Base-by-base conservation (phyloP, 2,329 filamentous ascomycete species). In the Dryadomyces quercivorus region DNA sequence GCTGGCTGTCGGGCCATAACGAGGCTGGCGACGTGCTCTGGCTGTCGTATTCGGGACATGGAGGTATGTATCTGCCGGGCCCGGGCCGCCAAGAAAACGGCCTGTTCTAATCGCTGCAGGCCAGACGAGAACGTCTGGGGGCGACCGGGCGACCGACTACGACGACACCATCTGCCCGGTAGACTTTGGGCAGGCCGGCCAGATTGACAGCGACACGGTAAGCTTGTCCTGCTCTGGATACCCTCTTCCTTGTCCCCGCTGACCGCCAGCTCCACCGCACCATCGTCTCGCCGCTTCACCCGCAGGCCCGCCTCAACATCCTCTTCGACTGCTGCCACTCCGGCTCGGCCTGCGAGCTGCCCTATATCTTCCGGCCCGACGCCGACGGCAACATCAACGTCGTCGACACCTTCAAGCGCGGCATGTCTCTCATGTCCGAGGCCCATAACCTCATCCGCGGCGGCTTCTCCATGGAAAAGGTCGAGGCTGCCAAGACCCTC, bases 311-410 rank as follows among this genome's bases (percentile, higher is more conserved):
- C 1, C 67, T 81, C 15, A 78, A 77, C 61, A 72, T 80, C 59
- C 65, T 82, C 31, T 75, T 83, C 60, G 80, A 83, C 62, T 82
- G 79, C 64, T 83, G 80, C 61, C 80, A 82, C 63, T 78, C 75
- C 2, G 79, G 79, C 34, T 80, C 77, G 0, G 78, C 77, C 0
- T 70, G 80, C 44, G 79, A 82, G 56, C 65, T 83, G 1, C 79
- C 80, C 0, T 82, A 69, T 57, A 74, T 82, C 20, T 82, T 77
- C 62, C 75, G 76, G 22, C 71, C 72, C 3, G 77, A 82, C 59
- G 71, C 71, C 26, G 74, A 80, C 12, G 79, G 79, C 44, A 76
- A 78, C 55, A 70, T 82, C 54, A 75, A 69, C 56, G 61, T 81
- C 21, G 67, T 82, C 55, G 75, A 81, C 63, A 79, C 79, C 49